Evolutionary conservation across 306 rosid genomes (phyloP).

Genomic region (Vigna mungo): DNA sequence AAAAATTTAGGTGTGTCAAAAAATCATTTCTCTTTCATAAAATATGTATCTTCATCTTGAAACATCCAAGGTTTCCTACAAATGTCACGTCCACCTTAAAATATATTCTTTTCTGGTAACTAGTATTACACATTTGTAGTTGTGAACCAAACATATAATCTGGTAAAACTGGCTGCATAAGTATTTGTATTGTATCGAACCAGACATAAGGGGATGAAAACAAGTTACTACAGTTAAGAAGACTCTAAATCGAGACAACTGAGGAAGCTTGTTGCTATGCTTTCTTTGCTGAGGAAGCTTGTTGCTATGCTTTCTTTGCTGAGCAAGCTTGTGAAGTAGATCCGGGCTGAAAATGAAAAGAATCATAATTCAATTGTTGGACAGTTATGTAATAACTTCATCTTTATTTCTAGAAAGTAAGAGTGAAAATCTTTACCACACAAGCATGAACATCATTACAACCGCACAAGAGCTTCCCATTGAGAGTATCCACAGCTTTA

Average conservation of each 20-base stretch:
- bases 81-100: not conserved
- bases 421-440: slow-evolving; percentile 48
- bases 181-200: no score
- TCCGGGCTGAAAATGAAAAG: slow-evolving; percentile 51
- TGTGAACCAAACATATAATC: not conserved
- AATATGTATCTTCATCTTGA: not conserved
- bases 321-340: slow-evolving; percentile 58
- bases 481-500: slow-evolving; percentile 71
- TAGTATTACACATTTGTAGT: not conserved
- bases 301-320: not conserved
- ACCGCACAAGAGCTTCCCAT: slow-evolving; percentile 73
- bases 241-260: no score
- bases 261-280: not conserved
- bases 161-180: not conserved
- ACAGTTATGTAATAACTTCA: no score
- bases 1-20: no score
- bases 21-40: no score
- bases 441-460: slow-evolving; percentile 69
- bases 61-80: not conserved
- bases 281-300: slow-evolving; percentile 47
- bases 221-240: not conserved
- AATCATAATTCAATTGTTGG: not conserved
- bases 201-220: no score
- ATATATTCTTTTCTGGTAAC: not conserved
- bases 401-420: no score